Base-by-base conservation (phyloP, 164 flowering plant species). In the Annona cherimola region DNA sequence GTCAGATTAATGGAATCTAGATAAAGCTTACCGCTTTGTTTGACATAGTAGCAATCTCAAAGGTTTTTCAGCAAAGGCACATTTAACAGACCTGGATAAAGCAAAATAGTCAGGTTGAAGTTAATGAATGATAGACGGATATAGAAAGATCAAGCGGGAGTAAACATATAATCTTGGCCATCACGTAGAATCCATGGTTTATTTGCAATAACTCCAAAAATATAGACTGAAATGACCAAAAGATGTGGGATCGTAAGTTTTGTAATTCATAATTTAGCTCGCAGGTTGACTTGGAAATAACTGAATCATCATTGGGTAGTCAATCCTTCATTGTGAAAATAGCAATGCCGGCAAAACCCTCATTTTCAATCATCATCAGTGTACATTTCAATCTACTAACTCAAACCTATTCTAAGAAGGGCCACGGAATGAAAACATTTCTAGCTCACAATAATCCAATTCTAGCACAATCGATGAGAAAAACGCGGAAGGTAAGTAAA, bases 21-120 rank as follows among this genome's bases (percentile, higher is more conserved):
- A 7, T 50, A 42, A 19, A 41, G 43, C 42, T 71, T 50, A 71
- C 73, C 67, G 26, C 60, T 64, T 62, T 71, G 60, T 45, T 64
- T 18, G 72, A 60, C 39, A 11, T 19, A 4, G 72, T 39, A 42
- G 65, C 72, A 65, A 70, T 70, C 66, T 70, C 7, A 54, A 39
- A 26, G 14, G 11, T 44, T 7, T 18, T 42, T 70, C 66, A 70
- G 16, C 50, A 9, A 61, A 61, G 11, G 50, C 18, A 70, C 72
- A 70, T 64, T 42, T 64, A 14, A 0, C 18, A 3, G 41, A 11
- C 67, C 67, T 18, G 41, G 41, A 41, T 50, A 50, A 16, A 2
- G 18, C 14, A 50, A 50, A 50, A 50, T 16, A 9, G 57, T 12
- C 4, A 50, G 9, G 57, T 9, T 1, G 14, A 50, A 50, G 14